Evolutionary conservation across 345 rosid genomes (phyloP), one percentile per base, ranked within the genome.

Genomic region (Ailanthus altissimus): DNA sequence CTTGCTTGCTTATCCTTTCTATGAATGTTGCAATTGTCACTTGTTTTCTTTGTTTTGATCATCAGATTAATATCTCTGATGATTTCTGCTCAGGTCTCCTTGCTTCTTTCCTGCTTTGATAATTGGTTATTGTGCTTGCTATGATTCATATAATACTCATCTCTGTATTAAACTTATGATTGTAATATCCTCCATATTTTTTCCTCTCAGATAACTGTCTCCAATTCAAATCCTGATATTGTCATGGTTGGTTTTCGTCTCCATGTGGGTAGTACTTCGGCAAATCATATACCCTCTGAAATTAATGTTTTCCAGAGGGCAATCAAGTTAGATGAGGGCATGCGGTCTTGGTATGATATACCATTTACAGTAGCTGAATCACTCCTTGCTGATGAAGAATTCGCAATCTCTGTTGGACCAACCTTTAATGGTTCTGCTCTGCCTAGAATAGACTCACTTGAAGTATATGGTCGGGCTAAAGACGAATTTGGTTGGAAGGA

Each of bases 401-500:
- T 93, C 85, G 71, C 87, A 50, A 83, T 96, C 71, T 77, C 95
- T 76, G 91, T 96, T 76, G 98, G 98, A 76, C 88, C 97, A 50
- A 88, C 98, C 51, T 85, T 90, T 77, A 91, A 89, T 81, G 97
- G 95, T 82, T 87, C 93, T 75, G 81, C 89, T 65, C 72, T 89
- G 46, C 94, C 99, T 47, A 91, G 99, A 88, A 90, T 96, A 75
- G 99, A 96, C 45, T 87, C 86, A 10, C 98, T 96, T 81, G 99
- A 96, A 87, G 94, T 93, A 46, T 92, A 96, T 85, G 98, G 99
- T 49, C 94, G 94, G 65, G 91, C 94, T 81, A 96, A 96, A 87
- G 98, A 96, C 86, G 99, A 96, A 86, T 96, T 93, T 88, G 99
- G 99, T 67, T 96, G 99, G 99, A 96, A 96, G 85, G 99, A 96